Evolutionary conservation across 75 land plant genomes (phyloP).

Genomic region (Pinus tabuliformis): DNA sequence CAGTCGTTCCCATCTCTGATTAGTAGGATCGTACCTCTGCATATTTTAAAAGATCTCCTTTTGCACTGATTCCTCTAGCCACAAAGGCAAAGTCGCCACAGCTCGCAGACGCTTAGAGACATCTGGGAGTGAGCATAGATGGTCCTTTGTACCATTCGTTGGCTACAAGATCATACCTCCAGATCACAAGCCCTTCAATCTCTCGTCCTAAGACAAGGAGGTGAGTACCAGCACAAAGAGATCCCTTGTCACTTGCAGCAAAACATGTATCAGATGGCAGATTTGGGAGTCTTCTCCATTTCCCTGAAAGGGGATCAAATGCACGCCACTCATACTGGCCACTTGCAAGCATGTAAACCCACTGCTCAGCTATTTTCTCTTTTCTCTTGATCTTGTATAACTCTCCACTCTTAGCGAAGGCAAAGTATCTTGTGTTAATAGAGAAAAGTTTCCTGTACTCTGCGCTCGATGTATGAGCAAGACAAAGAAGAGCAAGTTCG

Average conservation of each 20-base stretch:
- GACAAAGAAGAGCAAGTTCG: too few relatives aligned
- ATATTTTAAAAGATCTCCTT: conserved; percentile 6
- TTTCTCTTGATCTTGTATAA: conserved; percentile 35
- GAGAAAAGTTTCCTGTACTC: too few relatives aligned
- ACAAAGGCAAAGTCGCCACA: conserved; percentile 53
- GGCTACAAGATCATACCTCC: conserved; percentile 64
- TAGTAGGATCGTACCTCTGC: conserved; percentile 34
- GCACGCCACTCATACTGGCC: conserved; percentile 46
- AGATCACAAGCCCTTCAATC: conserved; percentile 35
- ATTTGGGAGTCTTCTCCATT: conserved; percentile 35
- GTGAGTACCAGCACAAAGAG: conserved; percentile 64
- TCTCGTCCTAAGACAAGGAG: conserved; percentile 64
- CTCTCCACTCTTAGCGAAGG: conserved; percentile 34
- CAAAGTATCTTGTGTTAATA: neutral
- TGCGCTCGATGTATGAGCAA: too few relatives aligned
- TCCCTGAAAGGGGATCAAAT: conserved; percentile 31
- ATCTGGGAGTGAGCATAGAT: conserved; percentile 49
- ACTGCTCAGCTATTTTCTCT: conserved; percentile 36
- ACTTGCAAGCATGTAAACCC: conserved; percentile 48
- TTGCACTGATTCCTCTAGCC: conserved; percentile 53
- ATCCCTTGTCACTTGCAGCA: conserved; percentile 51
- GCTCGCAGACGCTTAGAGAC: conserved; percentile 66
- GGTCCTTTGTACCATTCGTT: conserved; percentile 58
- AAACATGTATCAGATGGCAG: conserved; percentile 59
- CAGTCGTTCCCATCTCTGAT: conserved; percentile 34